Evolutionary conservation across 2,329 filamentous ascomycete species (phyloP).

Genomic region (Zalaria sp.): DNA sequence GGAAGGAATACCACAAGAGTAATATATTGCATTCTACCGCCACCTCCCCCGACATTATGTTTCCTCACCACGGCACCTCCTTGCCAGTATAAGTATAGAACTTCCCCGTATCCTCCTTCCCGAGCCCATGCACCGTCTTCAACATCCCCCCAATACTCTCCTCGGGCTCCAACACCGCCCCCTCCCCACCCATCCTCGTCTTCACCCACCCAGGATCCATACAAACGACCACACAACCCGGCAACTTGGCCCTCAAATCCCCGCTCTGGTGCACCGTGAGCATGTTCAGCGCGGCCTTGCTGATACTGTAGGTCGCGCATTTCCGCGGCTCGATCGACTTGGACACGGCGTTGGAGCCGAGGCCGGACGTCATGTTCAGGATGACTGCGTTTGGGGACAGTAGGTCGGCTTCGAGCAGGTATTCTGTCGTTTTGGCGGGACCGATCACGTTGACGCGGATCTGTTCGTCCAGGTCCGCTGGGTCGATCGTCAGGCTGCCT

Average conservation of each 20-base stretch:
- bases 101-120: constrained; percentile 21
- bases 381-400: constrained; percentile 17
- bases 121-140: constrained; percentile 18
- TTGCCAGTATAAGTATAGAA: constrained; percentile 22
- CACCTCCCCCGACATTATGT: no score
- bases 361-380: constrained; percentile 21
- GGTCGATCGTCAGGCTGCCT: constrained; percentile 24
- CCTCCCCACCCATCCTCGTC: constrained; percentile 27
- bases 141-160: constrained; percentile 25
- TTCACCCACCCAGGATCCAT: constrained; percentile 32
- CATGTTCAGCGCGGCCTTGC: constrained; percentile 31
- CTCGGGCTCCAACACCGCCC: constrained; percentile 22
- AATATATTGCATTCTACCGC: no score
- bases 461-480: constrained; percentile 23
- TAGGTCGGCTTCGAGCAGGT: constrained; percentile 15
- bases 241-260: constrained; percentile 20
- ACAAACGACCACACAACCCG: constrained; percentile 19
- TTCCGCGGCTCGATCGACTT: constrained; percentile 15
- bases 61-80: constrained; percentile 18
- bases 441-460: constrained; percentile 34
- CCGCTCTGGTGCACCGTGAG: constrained; percentile 27
- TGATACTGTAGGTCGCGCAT: constrained; percentile 26
- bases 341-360: constrained; percentile 18
- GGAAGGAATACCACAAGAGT: no score
- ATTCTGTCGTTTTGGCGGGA: constrained; percentile 30